Evolutionary conservation across 192 early-diverging fungal species (phyloP), one percentile per base, ranked within the genome.

Genomic region (Coemansia erecta): DNA sequence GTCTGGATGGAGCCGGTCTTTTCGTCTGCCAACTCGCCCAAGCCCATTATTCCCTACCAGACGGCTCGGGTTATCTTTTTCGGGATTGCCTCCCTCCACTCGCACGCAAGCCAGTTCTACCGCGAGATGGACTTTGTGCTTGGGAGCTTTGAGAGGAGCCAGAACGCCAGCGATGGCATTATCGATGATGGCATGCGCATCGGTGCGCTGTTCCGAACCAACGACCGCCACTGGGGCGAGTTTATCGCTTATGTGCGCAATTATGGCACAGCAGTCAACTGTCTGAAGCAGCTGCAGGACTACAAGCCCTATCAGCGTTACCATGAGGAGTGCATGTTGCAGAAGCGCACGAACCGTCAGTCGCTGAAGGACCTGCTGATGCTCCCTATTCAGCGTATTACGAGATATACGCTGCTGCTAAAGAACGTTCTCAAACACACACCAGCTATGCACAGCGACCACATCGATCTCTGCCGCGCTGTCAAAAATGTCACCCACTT

Each of bases 1-100:
- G 74, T 77, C n/a, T 77, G 74, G 74, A 77, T 77, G 75, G 69
- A 72, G 58, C 75, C 75, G 0, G 75, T 77, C 44, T 77, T 77
- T 45, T 77, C 75, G 35, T 77, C 75, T 1, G 69, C 69, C 33
- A 77, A 77, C 43, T 77, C 69, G 33, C 69, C 62, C 35, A 77
- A 77, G 75, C 75, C 75, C 10, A 77, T 77, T 22, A 77, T 77
- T 43, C 75, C 75, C 15, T 77, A 77, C 55, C 75, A 77, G 61
- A 60, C 75, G 13, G 75, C 75, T 5, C 68, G 75, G 3, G 58
- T 72, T 33, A 46, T 77, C 21, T 77, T 77, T 24, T 61, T 58
- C 51, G 75, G 75, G 28, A 60, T 77, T 33, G 61, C 75, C 2
- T 60, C 75, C 24, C 61, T 77, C 45, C 75, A 77, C 45, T 70